phyloP scores from a whole-genome alignment of 306 rosid species.

The Carpinus viminea region DNA sequence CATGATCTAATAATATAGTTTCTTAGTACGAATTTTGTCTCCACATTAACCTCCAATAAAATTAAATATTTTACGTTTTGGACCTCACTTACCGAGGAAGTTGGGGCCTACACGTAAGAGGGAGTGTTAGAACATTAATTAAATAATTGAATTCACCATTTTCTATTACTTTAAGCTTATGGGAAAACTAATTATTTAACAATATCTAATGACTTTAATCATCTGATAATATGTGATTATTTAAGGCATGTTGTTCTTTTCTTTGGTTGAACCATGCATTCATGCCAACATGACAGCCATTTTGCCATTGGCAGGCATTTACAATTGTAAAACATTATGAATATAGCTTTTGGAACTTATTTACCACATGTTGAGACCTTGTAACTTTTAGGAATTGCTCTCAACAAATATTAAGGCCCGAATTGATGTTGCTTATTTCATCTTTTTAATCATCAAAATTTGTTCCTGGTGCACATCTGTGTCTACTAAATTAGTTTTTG shows the following conservation, averaged over 20 bases:
- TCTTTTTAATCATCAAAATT: not conserved
- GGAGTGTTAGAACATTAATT: too few relatives aligned
- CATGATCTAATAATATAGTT: too few relatives aligned
- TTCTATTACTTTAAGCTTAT: too few relatives aligned
- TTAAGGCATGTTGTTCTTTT: not conserved
- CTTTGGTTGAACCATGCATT: not conserved
- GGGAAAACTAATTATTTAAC: too few relatives aligned
- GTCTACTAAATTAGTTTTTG: slow-evolving; percentile 8
- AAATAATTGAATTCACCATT: too few relatives aligned
- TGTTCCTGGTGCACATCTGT: slow-evolving; percentile 22
- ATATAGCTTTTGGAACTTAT: not conserved
- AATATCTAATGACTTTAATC: not conserved
- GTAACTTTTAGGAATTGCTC: not conserved
- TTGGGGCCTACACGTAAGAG: too few relatives aligned
- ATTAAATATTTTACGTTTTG: too few relatives aligned
- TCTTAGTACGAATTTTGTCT: too few relatives aligned
- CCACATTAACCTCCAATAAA: too few relatives aligned
- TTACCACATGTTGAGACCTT: not conserved
- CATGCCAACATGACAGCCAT: not conserved
- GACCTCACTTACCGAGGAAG: too few relatives aligned
- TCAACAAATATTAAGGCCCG: not conserved
- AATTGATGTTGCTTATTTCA: slow-evolving; percentile 2
- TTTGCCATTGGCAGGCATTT: not conserved
- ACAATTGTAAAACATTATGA: not conserved
- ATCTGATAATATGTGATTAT: not conserved